Evolutionary conservation across 1,284 basidiomycete genomes (phyloP), one percentile per base, ranked within the genome.

Genomic region (Ustilago bromivora): DNA sequence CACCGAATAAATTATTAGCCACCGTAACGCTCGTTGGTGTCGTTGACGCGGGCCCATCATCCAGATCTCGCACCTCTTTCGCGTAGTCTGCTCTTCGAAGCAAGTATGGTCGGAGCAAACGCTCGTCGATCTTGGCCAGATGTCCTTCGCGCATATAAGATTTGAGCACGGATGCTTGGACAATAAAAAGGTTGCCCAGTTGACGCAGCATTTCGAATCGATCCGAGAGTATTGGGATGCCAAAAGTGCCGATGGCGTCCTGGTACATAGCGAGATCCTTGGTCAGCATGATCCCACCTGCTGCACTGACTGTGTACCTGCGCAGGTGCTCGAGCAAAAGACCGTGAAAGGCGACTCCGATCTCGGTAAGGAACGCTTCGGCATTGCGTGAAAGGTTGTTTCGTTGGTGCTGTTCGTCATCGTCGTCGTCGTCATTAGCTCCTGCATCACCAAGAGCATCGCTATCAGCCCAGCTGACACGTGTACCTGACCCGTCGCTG

Each of bases 161-260:
- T 58, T 83, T 84, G 34, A 86, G 75, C 47, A 85, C 83, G 32
- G 70, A 71, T 0, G 84, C 83, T 59, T 85, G 84, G 0, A 86
- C 84, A 43, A 86, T 85, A 55, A 98, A 99, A 66, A 96, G 90
- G 85, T 98, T 97, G 81, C 97, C 97, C 1, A 99, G 91, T 87
- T 99, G 96, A 53, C 96, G 92, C 76, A 99, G 92, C 89, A 99
- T 98, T 85, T 99, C 97, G 88, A 97, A 99, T 19, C 97, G 94
- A 86, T 98, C 96, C 72, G 92, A 91, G 4, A 99, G 89, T 2
- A 93, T 90, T 1, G 93, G 90, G 49, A 97, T 92, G 36, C 90
- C 89, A 87, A 96, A 98, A 13, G 90, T 91, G 68, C 89, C 88
- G 74, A 98, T 91, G 2, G 91, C 91, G 81, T 99, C 97, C 89